These are phyloP conservation scores for Blepharisma stoltei DNA, from an alignment of 73 alveolate genomes.

Conservation along the genomic window DNA sequence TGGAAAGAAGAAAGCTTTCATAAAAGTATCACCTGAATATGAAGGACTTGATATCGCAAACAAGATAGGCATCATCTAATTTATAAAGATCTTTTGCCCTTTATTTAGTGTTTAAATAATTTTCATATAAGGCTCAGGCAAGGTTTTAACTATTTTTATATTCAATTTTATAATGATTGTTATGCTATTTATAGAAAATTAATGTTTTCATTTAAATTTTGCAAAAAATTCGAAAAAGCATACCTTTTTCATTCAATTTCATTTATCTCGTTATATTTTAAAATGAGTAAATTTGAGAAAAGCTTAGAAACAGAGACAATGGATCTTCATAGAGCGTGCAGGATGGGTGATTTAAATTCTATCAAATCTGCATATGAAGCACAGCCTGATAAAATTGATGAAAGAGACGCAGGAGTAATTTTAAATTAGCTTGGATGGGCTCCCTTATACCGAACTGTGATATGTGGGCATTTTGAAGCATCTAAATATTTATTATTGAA, in stretches of 20 bases:
- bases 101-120: too few species aligned
- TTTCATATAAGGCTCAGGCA: too few species aligned
- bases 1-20: constrained; percentile 83
- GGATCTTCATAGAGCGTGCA: constrained; percentile 27
- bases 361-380: not conserved
- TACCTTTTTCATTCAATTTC: too few species aligned
- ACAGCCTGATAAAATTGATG: not conserved
- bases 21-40: constrained; percentile 54
- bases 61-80: constrained; percentile 80
- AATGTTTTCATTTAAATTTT: too few species aligned
- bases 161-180: too few species aligned
- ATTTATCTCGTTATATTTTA: too few species aligned
- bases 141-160: too few species aligned
- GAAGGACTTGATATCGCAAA: constrained; percentile 82
- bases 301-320: not conserved
- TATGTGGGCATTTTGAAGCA: constrained; percentile 14
- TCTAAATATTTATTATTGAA: not conserved
- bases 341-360: constrained; percentile 25
- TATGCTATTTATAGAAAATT: too few species aligned
- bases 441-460: constrained; percentile 21
- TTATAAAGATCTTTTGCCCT: too few species aligned
- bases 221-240: too few species aligned
- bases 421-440: constrained; percentile 22
- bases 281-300: too few species aligned
- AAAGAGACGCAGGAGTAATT: constrained; percentile 24